Evolutionary conservation across 495 filamentous ascomycete species (phyloP).

Genomic region (Opeltia flavorubescens): DNA sequence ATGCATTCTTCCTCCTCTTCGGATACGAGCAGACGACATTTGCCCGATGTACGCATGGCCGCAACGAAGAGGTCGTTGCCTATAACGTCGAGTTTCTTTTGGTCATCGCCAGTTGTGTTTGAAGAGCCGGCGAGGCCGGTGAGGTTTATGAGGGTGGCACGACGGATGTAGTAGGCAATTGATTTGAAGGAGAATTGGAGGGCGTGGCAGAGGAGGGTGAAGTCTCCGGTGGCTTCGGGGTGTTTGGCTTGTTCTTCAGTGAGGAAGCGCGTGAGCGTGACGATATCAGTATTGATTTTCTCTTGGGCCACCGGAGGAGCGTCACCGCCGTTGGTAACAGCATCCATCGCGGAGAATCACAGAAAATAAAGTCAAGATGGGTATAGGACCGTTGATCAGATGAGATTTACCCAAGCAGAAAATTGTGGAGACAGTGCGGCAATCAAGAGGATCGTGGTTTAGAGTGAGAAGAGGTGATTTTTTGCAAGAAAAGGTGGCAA

Average conservation of each 20-base stretch:
- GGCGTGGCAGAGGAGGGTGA: conserved; percentile 93
- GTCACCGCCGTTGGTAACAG: conserved; percentile 19
- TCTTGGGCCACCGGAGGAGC: conserved; percentile 39
- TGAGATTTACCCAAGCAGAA: neutral
- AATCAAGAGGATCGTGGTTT: neutral
- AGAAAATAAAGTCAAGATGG: neutral
- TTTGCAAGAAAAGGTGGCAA: too few relatives aligned
- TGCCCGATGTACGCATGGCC: conserved; percentile 81
- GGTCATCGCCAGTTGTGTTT: conserved; percentile 92
- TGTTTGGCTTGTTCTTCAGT: conserved; percentile 91
- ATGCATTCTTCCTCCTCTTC: conserved; percentile 93
- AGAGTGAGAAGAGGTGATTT: neutral
- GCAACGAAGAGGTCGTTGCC: conserved; percentile 95
- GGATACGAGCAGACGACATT: conserved; percentile 80
- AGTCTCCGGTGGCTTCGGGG: conserved; percentile 92
- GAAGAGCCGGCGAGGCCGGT: conserved; percentile 88
- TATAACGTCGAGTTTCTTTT: conserved; percentile 99
- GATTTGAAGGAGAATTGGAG: conserved; percentile 99
- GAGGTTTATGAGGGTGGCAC: conserved; percentile 92
- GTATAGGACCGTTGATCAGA: neutral
- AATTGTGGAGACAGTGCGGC: neutral
- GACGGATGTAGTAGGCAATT: conserved; percentile 97
- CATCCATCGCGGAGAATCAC: neutral
- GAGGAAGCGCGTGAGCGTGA: conserved; percentile 88
- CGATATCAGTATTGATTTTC: conserved; percentile 86